Conservation (phyloP, 2,329 filamentous ascomycete genomes). For the Colletotrichum sp. region DNA sequence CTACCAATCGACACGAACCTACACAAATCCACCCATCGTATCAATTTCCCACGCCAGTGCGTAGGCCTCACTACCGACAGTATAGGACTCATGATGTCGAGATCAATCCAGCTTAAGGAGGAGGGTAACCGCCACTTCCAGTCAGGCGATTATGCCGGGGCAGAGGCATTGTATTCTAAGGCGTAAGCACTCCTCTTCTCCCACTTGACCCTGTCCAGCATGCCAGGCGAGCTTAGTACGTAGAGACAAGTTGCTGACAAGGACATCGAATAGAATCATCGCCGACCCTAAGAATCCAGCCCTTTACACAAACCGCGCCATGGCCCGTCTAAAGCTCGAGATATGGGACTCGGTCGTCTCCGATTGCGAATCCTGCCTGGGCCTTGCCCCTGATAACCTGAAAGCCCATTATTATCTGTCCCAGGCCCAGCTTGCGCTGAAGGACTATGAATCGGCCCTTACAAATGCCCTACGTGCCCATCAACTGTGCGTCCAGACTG, state of each 20-base stretch:
- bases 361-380: conserved; percentile 79
- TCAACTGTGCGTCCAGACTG: conserved; percentile 64
- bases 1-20: not conserved
- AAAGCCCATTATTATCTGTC: conserved; percentile 87
- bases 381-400: conserved; percentile 69
- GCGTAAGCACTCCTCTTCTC: conserved; percentile 53
- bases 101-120: conserved; percentile 52
- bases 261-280: conserved; percentile 63
- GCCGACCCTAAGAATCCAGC: conserved; percentile 78
- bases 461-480: conserved; percentile 76
- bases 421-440: conserved; percentile 79
- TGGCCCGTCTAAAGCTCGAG: conserved; percentile 77
- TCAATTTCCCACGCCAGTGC: not conserved
- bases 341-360: conserved; percentile 77
- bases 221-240: not conserved
- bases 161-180: conserved; percentile 75
- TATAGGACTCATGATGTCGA: conserved; percentile 20
- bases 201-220: not conserved
- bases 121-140: conserved; percentile 71
- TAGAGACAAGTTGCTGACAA: not conserved
- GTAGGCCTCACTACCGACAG: not conserved
- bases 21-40: not conserved
- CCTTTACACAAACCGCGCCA: conserved; percentile 89
- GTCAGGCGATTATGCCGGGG: conserved; percentile 66
- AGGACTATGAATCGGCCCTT: conserved; percentile 76